Conservation (phyloP, 1,139 yeast species). For the Kodamaea ohmeri region DNA sequence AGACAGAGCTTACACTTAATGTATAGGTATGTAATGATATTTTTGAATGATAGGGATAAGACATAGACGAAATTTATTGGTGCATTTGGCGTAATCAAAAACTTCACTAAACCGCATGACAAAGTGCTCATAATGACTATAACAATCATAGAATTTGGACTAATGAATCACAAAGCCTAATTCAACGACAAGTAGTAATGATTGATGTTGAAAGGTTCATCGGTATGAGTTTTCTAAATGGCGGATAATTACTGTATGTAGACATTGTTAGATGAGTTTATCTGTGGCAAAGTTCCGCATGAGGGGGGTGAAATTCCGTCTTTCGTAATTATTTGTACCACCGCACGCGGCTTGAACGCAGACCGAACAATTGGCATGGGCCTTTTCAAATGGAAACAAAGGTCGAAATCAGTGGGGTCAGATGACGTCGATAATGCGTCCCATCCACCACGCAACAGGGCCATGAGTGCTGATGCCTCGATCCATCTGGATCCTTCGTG, state of each 20-base stretch:
- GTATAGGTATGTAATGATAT: no score
- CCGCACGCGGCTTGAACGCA: no score
- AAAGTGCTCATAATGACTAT: no score
- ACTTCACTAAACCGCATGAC: no score
- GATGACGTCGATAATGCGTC: background rate
- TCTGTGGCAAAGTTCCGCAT: background rate
- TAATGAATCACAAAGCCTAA: no score
- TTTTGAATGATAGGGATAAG: background rate
- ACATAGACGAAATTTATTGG: background rate
- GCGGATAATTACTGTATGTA: background rate
- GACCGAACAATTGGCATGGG: constrained; percentile 7
- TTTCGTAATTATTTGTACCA: background rate
- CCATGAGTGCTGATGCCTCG: background rate
- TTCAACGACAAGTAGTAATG: no score
- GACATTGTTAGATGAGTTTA: background rate
- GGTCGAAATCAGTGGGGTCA: constrained; percentile 9
- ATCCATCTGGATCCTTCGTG: constrained; percentile 4
- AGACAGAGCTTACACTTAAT: constrained; percentile 4
- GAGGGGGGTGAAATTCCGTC: background rate
- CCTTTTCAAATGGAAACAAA: constrained; percentile 8
- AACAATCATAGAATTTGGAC: no score
- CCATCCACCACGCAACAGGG: background rate
- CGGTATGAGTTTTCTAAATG: no score
- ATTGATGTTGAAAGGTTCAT: no score
- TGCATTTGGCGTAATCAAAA: no score